Conservation (phyloP, 2,329 filamentous ascomycete species). For the Pseudogymnoascus sp. region DNA sequence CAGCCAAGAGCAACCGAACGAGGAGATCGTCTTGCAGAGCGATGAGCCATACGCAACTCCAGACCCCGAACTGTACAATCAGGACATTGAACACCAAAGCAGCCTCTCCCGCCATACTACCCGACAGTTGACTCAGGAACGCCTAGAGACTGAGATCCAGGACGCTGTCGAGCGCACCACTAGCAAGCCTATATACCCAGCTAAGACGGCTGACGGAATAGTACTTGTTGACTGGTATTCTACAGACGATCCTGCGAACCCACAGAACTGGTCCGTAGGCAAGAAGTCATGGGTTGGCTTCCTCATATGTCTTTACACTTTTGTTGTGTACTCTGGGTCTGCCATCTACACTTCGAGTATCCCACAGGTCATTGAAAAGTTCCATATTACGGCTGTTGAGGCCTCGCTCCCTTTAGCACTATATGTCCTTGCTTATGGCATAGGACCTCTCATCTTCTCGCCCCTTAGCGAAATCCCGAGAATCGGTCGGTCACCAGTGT, state of each 20-base stretch:
- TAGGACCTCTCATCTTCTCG: slow-evolving; percentile 60
- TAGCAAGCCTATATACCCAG: slow-evolving; percentile 39
- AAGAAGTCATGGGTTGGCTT: slow-evolving; percentile 38
- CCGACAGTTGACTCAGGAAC: slow-evolving; percentile 31
- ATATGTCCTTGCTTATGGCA: slow-evolving; percentile 58
- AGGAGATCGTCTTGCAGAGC: slow-evolving; percentile 12
- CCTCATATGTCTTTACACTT: slow-evolving; percentile 51
- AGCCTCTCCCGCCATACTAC: slow-evolving; percentile 24
- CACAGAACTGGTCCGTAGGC: slow-evolving; percentile 46
- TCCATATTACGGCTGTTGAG: slow-evolving; percentile 44
- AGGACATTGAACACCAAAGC: slow-evolving; percentile 15
- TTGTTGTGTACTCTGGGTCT: slow-evolving; percentile 49
- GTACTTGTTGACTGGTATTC: slow-evolving; percentile 50
- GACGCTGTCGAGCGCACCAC: slow-evolving; percentile 33
- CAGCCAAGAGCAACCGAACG: not conserved
- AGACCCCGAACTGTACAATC: slow-evolving; percentile 15
- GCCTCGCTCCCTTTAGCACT: slow-evolving; percentile 54
- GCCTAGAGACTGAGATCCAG: slow-evolving; percentile 33
- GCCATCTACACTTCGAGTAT: slow-evolving; percentile 43
- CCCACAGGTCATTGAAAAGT: slow-evolving; percentile 44
- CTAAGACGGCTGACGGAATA: slow-evolving; percentile 44
- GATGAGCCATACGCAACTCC: slow-evolving; percentile 17
- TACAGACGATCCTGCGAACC: slow-evolving; percentile 49
- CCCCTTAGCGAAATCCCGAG: slow-evolving; percentile 61
- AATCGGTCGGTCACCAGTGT: slow-evolving; percentile 62